Evolutionary conservation across 495 filamentous ascomycete genomes (phyloP), one percentile per base, ranked within the genome.

Genomic region (Filosporella fistucella): DNA sequence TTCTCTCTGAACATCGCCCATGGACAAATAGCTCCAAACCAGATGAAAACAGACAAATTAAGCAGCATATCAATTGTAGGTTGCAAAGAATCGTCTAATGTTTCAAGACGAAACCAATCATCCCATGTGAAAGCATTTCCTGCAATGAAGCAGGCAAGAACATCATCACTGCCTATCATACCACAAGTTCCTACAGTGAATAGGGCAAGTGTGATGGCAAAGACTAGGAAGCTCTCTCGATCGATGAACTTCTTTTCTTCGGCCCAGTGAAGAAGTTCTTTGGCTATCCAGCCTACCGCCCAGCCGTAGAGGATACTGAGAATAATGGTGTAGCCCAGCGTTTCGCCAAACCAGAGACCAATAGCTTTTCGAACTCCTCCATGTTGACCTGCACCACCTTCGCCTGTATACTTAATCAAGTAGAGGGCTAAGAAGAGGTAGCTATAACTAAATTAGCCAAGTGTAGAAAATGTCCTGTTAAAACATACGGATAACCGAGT

Each of bases 51-150:
- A 12, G 86, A 68, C 13, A 95, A 70, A 59, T 96, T 96, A 22
- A 80, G 70, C 38, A 80, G 64, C 72, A 78, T 74, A 83, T 96
- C 90, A 45, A 96, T 86, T 1, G 89, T 95, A 0, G 91, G 89
- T 58, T 95, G 88, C 20, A 97, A 73, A 8, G 83, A 89, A 61
- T 96, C 91, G 61, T 95, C 89, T 50, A 86, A 68, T 1, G 89
- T 95, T 62, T 86, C 86, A 0, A 91, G 71, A 1, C 91, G 86
- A 65, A 94, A 96, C 90, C 89, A 95, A 66, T 95, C 91, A 69
- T 80, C 90, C 76, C 86, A 87, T 4, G 87, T 95, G 54, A 97
- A 93, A 6, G 78, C 81, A 56, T 95, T 96, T 3, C 91, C 91
- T 14, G 91, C 90, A 49, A 96, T 82, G 56, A 97, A 97, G 66